Percentiles rank a stretch among this genome's conserved stretches.
Conservation (phyloP, 2,329 filamentous ascomycete genomes). For the Myotisia sp. region DNA sequence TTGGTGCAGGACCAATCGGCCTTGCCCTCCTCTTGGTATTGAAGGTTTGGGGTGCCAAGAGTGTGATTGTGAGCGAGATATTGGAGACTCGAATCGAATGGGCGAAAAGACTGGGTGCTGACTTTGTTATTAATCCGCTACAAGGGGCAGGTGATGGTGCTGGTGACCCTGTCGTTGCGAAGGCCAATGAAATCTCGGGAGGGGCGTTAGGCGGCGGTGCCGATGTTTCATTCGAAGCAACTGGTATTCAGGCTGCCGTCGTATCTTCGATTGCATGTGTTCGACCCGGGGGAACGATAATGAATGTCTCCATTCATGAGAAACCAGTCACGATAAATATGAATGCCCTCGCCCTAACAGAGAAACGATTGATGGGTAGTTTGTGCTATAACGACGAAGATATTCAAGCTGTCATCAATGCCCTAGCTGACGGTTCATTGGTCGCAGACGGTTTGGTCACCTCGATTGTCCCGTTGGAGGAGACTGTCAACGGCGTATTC, state of each 20-base stretch:
- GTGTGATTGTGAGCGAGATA: constrained; percentile 46
- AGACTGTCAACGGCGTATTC: constrained; percentile 45
- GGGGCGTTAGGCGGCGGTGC: constrained; percentile 37
- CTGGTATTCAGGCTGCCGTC: constrained; percentile 42
- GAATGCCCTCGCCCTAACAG: constrained; percentile 40
- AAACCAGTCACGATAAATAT: constrained; percentile 39
- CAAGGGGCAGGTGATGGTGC: constrained; percentile 12
- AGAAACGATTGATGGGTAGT: constrained; percentile 38
- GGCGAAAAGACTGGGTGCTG: constrained; percentile 41
- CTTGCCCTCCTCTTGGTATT: constrained; percentile 47
- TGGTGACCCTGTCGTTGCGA: constrained; percentile 34
- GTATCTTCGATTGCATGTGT: constrained; percentile 35
- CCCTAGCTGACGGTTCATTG: constrained; percentile 30
- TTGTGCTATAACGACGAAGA: constrained; percentile 40
- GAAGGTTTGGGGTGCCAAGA: constrained; percentile 37
- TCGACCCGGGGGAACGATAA: constrained; percentile 40
- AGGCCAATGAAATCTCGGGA: constrained; percentile 35
- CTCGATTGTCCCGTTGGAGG: constrained; percentile 40
- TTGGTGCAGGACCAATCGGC: constrained; percentile 51
- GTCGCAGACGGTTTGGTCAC: constrained; percentile 47
- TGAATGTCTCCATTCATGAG: constrained; percentile 54
- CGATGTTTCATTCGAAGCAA: constrained; percentile 48
- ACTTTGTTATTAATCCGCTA: constrained; percentile 39
- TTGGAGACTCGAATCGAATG: constrained; percentile 38
- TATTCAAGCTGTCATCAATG: constrained; percentile 44